phyloP scores from a whole-genome alignment of 2,329 filamentous ascomycete species.

The Fusarium beomiforme region DNA sequence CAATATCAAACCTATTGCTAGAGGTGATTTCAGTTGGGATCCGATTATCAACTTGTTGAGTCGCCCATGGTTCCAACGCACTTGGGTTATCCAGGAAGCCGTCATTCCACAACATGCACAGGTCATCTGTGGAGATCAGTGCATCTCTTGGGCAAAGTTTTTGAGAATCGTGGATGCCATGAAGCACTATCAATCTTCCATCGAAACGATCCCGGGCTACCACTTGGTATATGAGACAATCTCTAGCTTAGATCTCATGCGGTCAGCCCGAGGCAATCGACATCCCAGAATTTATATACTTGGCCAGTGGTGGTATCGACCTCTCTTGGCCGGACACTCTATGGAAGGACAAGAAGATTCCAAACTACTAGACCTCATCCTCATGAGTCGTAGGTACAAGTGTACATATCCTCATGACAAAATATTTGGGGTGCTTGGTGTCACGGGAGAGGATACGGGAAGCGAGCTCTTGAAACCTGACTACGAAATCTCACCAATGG shows the following conservation, averaged over 20 bases:
- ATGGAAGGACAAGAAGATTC: accelerated
- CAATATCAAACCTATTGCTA: accelerated
- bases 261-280: accelerated
- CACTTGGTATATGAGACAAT: accelerated
- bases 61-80: background rate
- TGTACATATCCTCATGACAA: background rate
- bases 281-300: background rate
- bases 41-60: accelerated
- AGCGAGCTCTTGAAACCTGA: background rate
- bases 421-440: background rate
- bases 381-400: background rate
- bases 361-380: accelerated
- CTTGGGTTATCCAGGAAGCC: background rate
- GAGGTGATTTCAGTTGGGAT: accelerated
- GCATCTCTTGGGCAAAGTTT: accelerated
- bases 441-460: accelerated
- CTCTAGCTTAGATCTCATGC: background rate
- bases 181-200: accelerated
- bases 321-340: accelerated
- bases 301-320: accelerated
- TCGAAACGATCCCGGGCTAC: accelerated
- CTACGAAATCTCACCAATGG: accelerated
- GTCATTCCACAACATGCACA: background rate
- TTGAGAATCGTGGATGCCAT: accelerated
- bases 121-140: background rate